Evolutionary conservation across 257 asterid species (phyloP).

Genomic region (Asclepias syriaca): DNA sequence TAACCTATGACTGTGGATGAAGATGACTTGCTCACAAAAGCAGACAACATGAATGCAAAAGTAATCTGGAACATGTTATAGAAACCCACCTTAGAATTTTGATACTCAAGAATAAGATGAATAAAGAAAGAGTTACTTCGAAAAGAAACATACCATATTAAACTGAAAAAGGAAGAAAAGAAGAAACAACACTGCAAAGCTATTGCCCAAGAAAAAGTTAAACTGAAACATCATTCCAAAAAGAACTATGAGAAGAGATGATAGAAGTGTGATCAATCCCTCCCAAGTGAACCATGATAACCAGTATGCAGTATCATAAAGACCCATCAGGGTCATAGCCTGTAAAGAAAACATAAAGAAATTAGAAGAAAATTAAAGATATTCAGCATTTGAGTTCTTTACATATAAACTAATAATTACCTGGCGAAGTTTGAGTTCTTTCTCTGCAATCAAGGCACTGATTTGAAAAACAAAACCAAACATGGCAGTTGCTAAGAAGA

Average conservation of each 20-base stretch:
- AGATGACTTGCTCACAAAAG: conserved; percentile 75
- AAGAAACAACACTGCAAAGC: conserved; percentile 61
- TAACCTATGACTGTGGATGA: conserved; percentile 74
- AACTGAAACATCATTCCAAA: conserved; percentile 94
- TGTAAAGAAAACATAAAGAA: conserved; percentile 25
- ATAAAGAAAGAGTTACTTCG: conserved; percentile 1
- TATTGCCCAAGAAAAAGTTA: conserved; percentile 74
- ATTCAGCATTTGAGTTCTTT: conserved; percentile 2
- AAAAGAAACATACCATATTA: conserved; percentile 60
- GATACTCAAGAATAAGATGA: background rate
- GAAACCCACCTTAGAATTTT: background rate
- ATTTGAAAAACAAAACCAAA: conserved; percentile 90
- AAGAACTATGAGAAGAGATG: conserved; percentile 64
- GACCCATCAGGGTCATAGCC: conserved; percentile 95
- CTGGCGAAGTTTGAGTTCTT: conserved; percentile 95
- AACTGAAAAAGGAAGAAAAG: conserved; percentile 77
- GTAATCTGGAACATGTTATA: conserved; percentile 46
- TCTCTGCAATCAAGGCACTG: conserved; percentile 66
- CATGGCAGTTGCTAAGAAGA: conserved; percentile 90
- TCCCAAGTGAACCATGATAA: conserved; percentile 90
- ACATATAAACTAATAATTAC: conserved; percentile 33
- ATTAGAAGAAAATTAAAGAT: conserved; percentile 14
- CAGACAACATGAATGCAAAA: conserved; percentile 81
- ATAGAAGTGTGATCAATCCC: conserved; percentile 51
- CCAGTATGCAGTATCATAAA: conserved; percentile 88